phyloP scores from a whole-genome alignment of 2,329 filamentous ascomycete species.

The Phaeosphaeria sp. region DNA sequence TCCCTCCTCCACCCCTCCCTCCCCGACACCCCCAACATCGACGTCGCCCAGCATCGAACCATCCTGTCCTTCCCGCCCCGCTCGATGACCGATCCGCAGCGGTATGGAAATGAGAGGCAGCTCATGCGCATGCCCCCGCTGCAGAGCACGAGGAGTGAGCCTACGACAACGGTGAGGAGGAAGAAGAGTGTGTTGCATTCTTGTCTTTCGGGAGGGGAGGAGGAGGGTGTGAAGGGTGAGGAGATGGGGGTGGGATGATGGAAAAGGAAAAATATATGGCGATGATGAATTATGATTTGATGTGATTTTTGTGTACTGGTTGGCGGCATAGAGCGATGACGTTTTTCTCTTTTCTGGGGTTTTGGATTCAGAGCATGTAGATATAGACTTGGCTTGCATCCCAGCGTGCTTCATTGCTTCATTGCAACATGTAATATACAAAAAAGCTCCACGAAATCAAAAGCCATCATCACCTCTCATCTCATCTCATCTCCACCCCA shows the following conservation, averaged over 20 bases:
- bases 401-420: too few relatives aligned
- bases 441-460: background rate
- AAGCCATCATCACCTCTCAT: background rate
- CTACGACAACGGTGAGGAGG: background rate
- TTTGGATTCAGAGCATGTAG: background rate
- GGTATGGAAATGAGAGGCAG: background rate
- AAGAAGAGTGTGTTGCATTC: background rate
- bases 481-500: background rate
- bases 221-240: background rate
- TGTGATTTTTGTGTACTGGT: background rate
- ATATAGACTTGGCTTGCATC: background rate
- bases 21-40: background rate
- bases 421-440: background rate
- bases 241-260: background rate
- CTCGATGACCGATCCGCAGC: background rate
- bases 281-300: background rate
- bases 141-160: background rate
- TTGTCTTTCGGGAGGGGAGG: slow-evolving; percentile 6
- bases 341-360: background rate
- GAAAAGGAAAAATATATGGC: background rate
- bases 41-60: background rate
- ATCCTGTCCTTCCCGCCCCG: background rate
- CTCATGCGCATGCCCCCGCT: background rate
- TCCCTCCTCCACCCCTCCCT: slow-evolving; percentile 29
- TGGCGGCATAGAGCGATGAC: background rate